phyloP scores from a whole-genome alignment of 495 filamentous ascomycete species.

The Trichocladium uniseriatum region DNA sequence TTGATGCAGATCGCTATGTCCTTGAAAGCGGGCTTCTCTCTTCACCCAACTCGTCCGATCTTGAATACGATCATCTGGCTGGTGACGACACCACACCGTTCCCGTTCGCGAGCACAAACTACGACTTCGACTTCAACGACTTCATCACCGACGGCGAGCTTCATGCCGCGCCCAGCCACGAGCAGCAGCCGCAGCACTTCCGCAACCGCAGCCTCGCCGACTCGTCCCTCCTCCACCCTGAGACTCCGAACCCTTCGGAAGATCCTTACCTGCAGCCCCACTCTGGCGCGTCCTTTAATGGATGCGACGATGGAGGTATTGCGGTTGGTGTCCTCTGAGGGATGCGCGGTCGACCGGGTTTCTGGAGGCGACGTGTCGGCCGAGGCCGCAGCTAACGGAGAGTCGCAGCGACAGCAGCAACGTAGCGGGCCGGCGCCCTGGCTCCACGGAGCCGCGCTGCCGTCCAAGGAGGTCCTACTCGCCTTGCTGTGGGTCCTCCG shows the following conservation, averaged over 20 bases:
- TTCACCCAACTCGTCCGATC: conserved; percentile 53
- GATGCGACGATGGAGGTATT: conserved; percentile 86
- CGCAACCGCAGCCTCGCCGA: conserved; percentile 31
- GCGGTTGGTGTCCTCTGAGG: conserved; percentile 53
- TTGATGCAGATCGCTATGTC: conserved; percentile 61
- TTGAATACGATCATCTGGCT: conserved; percentile 81
- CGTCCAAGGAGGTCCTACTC: conserved; percentile 45
- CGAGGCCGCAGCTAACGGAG: conserved; percentile 20
- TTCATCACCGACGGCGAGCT: conserved; percentile 41
- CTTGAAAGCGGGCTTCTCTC: conserved; percentile 67
- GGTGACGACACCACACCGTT: conserved; percentile 56
- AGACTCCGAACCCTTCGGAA: conserved; percentile 42
- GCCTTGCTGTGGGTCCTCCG: conserved; percentile 43
- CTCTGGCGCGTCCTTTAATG: conserved; percentile 80
- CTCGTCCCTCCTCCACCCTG: conserved; percentile 37
- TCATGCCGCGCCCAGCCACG: conserved; percentile 24
- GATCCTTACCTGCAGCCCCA: conserved; percentile 74
- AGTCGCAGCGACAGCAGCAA: conserved; percentile 28
- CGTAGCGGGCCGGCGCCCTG: conserved; percentile 31
- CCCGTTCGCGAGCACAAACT: conserved; percentile 30
- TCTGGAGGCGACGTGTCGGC: conserved; percentile 30
- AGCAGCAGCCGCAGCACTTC: conserved; percentile 29
- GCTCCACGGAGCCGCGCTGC: conserved; percentile 35
- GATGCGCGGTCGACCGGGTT: conserved; percentile 32
- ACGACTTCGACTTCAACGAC: conserved; percentile 45